phyloP scores from a whole-genome alignment of 345 rosid species.

The Durio zibethinus region DNA sequence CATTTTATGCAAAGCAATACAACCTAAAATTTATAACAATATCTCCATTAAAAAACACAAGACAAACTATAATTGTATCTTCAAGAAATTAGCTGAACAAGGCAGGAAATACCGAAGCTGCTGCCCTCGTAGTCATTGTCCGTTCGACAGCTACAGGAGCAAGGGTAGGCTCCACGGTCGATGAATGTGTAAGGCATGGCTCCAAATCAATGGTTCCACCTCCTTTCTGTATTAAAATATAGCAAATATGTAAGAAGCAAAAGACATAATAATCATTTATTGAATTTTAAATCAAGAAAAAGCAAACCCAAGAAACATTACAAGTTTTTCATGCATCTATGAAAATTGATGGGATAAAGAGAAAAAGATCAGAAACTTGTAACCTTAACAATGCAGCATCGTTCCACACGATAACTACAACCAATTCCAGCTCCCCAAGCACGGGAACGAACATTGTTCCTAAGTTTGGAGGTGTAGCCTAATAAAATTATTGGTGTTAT shows the following conservation, averaged over 20 bases:
- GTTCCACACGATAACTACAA: conserved; percentile 91
- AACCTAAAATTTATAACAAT: background rate
- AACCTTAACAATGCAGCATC: conserved; percentile 98
- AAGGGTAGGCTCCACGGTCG: conserved; percentile 94
- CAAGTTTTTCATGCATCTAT: background rate
- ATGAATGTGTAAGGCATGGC: conserved; percentile 92
- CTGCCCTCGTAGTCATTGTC: conserved; percentile 98
- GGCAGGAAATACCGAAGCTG: conserved; percentile 76
- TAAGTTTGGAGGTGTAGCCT: conserved; percentile 91
- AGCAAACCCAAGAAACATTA: background rate
- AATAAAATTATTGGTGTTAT: conserved; percentile 5
- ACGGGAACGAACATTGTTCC: conserved; percentile 98
- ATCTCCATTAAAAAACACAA: background rate
- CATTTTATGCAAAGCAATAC: background rate
- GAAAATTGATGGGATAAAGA: background rate
- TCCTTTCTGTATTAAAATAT: conserved; percentile 69
- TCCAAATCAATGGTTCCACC: conserved; percentile 95
- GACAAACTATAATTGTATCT: background rate
- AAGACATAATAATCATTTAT: background rate
- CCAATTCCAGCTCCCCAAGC: conserved; percentile 99
- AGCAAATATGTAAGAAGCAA: background rate
- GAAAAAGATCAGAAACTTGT: conserved; percentile 14
- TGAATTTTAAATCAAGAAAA: background rate
- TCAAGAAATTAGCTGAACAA: background rate
- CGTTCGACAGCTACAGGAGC: conserved; percentile 99